Evolutionary conservation across 2,329 filamentous ascomycete species (phyloP), one percentile per base, ranked within the genome.

Genomic region (Aureobasidium zeae): DNA sequence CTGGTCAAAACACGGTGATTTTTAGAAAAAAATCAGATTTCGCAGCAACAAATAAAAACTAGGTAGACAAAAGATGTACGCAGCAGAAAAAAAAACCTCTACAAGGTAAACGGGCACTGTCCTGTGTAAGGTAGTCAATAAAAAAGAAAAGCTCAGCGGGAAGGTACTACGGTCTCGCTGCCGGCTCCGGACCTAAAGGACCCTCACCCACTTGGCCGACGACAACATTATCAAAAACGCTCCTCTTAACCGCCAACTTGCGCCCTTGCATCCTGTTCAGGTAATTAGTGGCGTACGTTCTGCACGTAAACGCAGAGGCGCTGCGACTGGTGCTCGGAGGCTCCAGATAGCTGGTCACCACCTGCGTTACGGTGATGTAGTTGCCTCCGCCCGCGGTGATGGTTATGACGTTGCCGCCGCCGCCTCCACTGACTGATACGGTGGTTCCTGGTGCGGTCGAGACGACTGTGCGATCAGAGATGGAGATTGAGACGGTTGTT

Each of bases 231-330:
- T 52, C 52, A 29, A 53, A 53, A 20, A 55, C 48, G 46, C 51
- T 54, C 34, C 50, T 46, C 46, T 46, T 53, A 35, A 3, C 28
- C 5, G 16, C 8, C 22, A 29, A 32, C 34, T 41, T 48, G 10
- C 46, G 28, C 39, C 49, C 45, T 16, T 51, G 48, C 34, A 36
- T 21, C 1, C 51, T 50, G 19, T 55, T 55, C 30, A 57, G 47
- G 39, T 58, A 57, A 25, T 57, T 56, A 5, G 56, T 57, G 16
- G 51, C 44, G 20, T 52, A 53, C 10, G 52, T 57, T 17, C 55
- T 43, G 36, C 55, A 57, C 4, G 54, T 53, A 26, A 52, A 57
- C 4, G 33, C 49, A 11, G 48, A 51, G n/a, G n/a, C n/a, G n/a
- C n/a, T n/a, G n/a, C n/a, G n/a, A 19, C 36, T 49, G 11, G 24